Conservation (phyloP, 805 yeast genomes). For the Scheffersomyces amazonensis region DNA sequence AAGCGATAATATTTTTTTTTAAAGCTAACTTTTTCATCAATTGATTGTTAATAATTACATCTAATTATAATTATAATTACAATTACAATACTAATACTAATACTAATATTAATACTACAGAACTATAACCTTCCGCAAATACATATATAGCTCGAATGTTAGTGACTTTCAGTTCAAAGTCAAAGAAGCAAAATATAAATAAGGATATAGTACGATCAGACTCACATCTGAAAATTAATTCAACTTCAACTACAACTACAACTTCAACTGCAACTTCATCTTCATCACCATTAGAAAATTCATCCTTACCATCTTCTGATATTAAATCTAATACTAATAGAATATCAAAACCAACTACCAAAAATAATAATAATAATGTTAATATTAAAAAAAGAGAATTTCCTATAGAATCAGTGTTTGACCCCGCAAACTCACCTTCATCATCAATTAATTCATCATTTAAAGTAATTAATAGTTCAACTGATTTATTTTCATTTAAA, state of each 20-base stretch:
- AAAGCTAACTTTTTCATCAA: too few relatives aligned
- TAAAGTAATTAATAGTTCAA: constrained; percentile 11
- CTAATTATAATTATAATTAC: too few relatives aligned
- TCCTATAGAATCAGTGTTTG: not conserved
- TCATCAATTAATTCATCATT: constrained; percentile 1
- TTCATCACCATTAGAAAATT: too few relatives aligned
- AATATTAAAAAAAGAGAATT: not conserved
- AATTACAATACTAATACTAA: too few relatives aligned
- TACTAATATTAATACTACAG: too few relatives aligned
- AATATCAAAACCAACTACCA: not conserved
- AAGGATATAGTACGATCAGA: not conserved
- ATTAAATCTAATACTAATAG: too few relatives aligned
- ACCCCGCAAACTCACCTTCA: not conserved
- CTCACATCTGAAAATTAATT: not conserved
- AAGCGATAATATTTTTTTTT: too few relatives aligned
- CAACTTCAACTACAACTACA: not conserved
- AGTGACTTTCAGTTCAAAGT: constrained; percentile 12
- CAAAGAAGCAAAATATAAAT: not conserved
- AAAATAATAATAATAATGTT: not conserved
- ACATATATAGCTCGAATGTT: too few relatives aligned
- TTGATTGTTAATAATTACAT: too few relatives aligned
- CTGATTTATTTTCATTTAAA: constrained; percentile 12
- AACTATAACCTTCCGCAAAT: too few relatives aligned
- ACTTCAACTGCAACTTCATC: not conserved
- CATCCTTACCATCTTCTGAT: too few relatives aligned